A percentile compares a stretch with the other conserved stretches of the same genome.
Conservation (phyloP, 495 filamentous ascomycete genomes). For the Usnea hakonensis region DNA sequence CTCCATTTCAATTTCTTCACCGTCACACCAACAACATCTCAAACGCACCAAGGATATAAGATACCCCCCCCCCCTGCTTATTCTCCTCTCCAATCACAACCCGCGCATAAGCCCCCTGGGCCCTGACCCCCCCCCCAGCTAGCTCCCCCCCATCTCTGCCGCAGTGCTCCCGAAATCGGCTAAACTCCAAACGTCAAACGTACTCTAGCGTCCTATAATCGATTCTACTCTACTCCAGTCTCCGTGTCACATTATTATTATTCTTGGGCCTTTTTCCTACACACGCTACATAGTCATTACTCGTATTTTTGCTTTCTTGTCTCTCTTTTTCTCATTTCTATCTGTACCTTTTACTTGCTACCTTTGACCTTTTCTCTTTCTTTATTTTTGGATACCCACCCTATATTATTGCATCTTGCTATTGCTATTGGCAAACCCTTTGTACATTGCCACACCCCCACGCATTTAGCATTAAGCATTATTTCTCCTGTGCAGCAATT, state of each 20-base stretch:
- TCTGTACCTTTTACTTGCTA: not conserved
- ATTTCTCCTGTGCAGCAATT: not conserved
- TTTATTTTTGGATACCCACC: not conserved
- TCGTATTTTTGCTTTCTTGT: not conserved
- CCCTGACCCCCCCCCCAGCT: not conserved
- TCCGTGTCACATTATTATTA: too few relatives aligned
- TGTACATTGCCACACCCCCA: not conserved
- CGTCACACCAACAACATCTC: not conserved
- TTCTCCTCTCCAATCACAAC: not conserved
- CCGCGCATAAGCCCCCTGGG: not conserved
- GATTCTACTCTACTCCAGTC: not conserved
- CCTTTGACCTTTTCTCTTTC: not conserved
- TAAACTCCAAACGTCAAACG: not conserved
- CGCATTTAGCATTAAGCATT: not conserved
- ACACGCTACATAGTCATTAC: not conserved
- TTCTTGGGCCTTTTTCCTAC: too few relatives aligned
- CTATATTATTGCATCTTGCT: too few relatives aligned
- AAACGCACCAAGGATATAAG: not conserved
- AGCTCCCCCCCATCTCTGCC: not conserved
- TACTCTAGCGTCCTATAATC: too few relatives aligned
- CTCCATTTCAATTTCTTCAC: not conserved
- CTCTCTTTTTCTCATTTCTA: not conserved
- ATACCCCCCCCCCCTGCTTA: not conserved
- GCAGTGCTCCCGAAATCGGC: not conserved
- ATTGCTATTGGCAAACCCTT: not conserved